Conservation (phyloP, 2,329 filamentous ascomycete species). For the Curvularia eragrostidis region DNA sequence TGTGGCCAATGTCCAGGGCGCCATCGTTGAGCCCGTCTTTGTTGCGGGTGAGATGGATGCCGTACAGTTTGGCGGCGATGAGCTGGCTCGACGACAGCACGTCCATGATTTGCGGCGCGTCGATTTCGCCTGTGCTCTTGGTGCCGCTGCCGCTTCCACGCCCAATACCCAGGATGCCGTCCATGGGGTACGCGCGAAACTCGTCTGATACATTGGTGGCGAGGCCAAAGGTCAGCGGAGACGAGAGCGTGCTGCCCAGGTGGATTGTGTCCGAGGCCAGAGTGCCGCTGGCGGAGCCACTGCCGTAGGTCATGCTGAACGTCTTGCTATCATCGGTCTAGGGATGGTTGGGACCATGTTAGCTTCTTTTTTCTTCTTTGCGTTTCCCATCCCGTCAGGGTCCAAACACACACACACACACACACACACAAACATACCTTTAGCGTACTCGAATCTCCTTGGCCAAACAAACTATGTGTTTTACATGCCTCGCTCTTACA, state of each 20-base stretch:
- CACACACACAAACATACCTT: constrained; percentile 45
- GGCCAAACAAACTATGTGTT: constrained; percentile 73
- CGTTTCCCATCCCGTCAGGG: no score
- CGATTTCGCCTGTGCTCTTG: constrained; percentile 50
- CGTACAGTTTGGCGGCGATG: constrained; percentile 71
- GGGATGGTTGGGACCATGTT: background rate
- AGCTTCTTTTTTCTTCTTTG: background rate
- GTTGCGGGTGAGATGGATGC: constrained; percentile 72
- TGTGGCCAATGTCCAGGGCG: constrained; percentile 76
- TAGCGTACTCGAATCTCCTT: constrained; percentile 69
- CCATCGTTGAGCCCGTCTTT: constrained; percentile 72
- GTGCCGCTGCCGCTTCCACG: constrained; percentile 56
- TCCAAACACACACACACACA: no score
- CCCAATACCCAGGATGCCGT: constrained; percentile 83
- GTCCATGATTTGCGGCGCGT: constrained; percentile 70
- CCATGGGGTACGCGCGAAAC: constrained; percentile 80
- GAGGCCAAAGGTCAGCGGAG: constrained; percentile 74
- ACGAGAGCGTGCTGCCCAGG: constrained; percentile 69
- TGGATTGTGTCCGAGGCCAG: constrained; percentile 71
- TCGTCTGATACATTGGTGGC: constrained; percentile 74
- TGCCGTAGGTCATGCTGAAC: constrained; percentile 78
- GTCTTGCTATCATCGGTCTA: constrained; percentile 57
- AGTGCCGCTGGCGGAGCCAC: constrained; percentile 73
- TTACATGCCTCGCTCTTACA: constrained; percentile 72
- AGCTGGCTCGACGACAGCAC: constrained; percentile 63